A percentile compares a stretch with the other conserved stretches of the same genome.
These are phyloP conservation scores for Penicillium sp. DNA, from an alignment of 2,329 filamentous ascomycete species.

Conservation along the genomic window DNA sequence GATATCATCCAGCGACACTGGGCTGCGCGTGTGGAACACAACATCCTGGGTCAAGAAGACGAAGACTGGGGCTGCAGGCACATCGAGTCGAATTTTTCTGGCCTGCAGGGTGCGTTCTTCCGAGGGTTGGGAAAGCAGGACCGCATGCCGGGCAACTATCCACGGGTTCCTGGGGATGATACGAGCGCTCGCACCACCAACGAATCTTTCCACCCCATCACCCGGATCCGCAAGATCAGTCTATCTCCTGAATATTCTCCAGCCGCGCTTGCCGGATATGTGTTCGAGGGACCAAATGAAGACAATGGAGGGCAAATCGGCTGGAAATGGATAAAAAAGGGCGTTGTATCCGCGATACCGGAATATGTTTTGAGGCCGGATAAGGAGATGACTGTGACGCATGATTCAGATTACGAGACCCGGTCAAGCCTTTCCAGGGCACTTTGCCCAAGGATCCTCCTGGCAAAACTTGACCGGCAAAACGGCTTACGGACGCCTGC, in stretches of 20 bases:
- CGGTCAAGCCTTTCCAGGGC: conserved; percentile 1
- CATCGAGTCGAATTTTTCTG: conserved; percentile 5
- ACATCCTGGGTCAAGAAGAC: neutral
- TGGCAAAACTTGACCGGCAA: conserved; percentile 1
- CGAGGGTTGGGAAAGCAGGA: conserved; percentile 1
- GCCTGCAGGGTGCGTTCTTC: conserved; percentile 4
- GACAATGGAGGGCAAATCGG: neutral
- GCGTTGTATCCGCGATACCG: neutral
- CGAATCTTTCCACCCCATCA: conserved; percentile 6
- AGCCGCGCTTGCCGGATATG: conserved; percentile 1
- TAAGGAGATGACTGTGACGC: neutral
- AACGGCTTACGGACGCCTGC: no score
- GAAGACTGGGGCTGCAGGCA: conserved; percentile 3
- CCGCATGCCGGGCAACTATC: conserved; percentile 5
- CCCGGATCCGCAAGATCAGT: conserved; percentile 2
- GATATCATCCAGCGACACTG: conserved; percentile 4
- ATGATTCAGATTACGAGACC: neutral
- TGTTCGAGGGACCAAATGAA: neutral
- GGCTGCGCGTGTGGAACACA: neutral
- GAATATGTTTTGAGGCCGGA: conserved; percentile 1
- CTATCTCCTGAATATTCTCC: neutral
- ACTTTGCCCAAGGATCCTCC: neutral
- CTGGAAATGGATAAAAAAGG: conserved; percentile 1
- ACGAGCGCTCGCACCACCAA: neutral
- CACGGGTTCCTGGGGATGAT: neutral